Evolutionary conservation across 352 stramenopile species (phyloP), one percentile per base, ranked within the genome.

Genomic region (Aphanomyces cochlioides): DNA sequence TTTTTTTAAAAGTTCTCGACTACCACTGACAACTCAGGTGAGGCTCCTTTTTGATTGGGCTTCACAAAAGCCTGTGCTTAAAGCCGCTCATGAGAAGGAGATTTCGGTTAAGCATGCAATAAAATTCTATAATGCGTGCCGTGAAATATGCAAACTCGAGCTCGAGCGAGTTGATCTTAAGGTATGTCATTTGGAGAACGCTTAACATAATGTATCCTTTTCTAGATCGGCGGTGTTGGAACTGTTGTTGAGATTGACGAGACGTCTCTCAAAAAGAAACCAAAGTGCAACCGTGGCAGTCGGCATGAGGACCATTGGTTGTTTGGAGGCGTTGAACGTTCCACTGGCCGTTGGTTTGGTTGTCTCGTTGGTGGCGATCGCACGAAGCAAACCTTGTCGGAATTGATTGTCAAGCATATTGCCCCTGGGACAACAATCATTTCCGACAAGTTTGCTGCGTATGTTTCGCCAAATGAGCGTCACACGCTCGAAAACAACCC

Each of bases 221-320:
- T 38, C 39, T 41, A 41, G 0, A 53, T 70, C 19, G 69, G 73
- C 45, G 65, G 74, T n/a, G 1, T 43, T 21, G 73, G 72, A 1
- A 64, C 75, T 21, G 72, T 74, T 6, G 76, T 81, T 1, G 69
- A 77, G 56, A 80, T 80, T 15, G 76, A 76, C 45, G 72, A 79
- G n/a, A 76, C 72, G 4, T 75, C 43, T 7, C 37, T 77, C 0
- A 45, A 61, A 4, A 82, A 75, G n/a, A 47, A 78, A 79, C 66
- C 43, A 19, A 78, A 79, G 63, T 81, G 79, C 48, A 41, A 47
- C 0, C 40, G 68, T 7, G 70, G 71, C 0, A 56, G 39, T 0
- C 3, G n/a, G 0, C 71, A 75, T 39, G 19, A 59, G n/a, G 72
- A 75, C 8, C 75, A 74, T 10, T 80, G 73, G 77, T n/a, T 78